Conservation (phyloP, 2,329 filamentous ascomycete species). For the Nemania sp. region DNA sequence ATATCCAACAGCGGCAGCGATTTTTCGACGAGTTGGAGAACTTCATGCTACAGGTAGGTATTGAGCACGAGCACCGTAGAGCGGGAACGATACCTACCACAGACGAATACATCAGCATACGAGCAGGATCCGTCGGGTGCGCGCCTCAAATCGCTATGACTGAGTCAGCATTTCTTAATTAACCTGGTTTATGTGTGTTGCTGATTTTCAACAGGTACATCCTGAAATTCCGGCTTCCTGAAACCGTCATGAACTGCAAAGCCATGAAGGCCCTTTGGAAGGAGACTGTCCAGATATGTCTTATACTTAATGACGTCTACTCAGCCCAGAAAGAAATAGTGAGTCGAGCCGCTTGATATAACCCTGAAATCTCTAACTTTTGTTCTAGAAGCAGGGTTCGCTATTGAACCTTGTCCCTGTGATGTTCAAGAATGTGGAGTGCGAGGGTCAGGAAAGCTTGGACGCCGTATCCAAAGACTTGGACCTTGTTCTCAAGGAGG, state of each 20-base stretch:
- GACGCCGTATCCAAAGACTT: constrained; percentile 27
- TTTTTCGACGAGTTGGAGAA: constrained; percentile 36
- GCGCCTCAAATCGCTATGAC: constrained; percentile 36
- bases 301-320: constrained; percentile 36
- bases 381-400: constrained; percentile 30
- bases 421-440: constrained; percentile 32
- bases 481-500: constrained; percentile 21
- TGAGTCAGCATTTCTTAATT: constrained; percentile 34
- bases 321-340: constrained; percentile 38
- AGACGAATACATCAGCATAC: constrained; percentile 35
- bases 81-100: constrained; percentile 33
- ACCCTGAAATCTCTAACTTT: neutral
- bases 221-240: constrained; percentile 34
- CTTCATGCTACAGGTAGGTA: constrained; percentile 36
- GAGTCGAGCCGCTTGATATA: constrained; percentile 5
- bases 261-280: constrained; percentile 35
- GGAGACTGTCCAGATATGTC: constrained; percentile 34
- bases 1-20: constrained; percentile 32
- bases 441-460: constrained; percentile 23
- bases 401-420: constrained; percentile 35
- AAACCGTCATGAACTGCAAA: constrained; percentile 32
- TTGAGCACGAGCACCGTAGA: constrained; percentile 36
- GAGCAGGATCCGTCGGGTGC: constrained; percentile 36
- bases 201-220: constrained; percentile 31
- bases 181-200: neutral